Evolutionary conservation across 352 stramenopile species (phyloP).

Genomic region (Thalassiosira pacifica): DNA sequence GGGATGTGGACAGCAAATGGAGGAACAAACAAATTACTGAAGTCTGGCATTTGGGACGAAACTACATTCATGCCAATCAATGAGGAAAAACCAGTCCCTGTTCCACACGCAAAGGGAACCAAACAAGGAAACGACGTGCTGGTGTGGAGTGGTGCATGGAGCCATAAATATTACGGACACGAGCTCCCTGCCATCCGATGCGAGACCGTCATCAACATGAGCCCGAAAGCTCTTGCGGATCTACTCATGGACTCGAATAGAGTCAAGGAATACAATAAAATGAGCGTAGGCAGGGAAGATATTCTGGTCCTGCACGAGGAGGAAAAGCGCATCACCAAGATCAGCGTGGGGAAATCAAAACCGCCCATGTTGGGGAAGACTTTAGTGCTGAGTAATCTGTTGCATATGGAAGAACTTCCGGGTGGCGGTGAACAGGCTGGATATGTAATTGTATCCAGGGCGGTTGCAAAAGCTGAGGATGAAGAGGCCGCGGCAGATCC

Average conservation of each 20-base stretch:
- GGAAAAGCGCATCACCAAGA: slow-evolving; percentile 73
- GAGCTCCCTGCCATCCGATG: slow-evolving; percentile 79
- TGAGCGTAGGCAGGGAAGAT: slow-evolving; percentile 81
- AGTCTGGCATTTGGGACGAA: slow-evolving; percentile 50
- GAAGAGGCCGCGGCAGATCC: slow-evolving; percentile 32
- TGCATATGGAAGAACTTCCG: slow-evolving; percentile 76
- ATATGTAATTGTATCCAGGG: slow-evolving; percentile 78
- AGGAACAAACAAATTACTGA: slow-evolving; percentile 49
- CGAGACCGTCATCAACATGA: slow-evolving; percentile 73
- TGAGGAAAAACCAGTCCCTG: slow-evolving; percentile 3
- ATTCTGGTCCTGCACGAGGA: slow-evolving; percentile 70
- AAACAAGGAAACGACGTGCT: slow-evolving; percentile 72
- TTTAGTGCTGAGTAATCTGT: slow-evolving; percentile 70
- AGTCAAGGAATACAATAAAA: slow-evolving; percentile 87
- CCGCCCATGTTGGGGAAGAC: slow-evolving; percentile 77
- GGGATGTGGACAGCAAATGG: slow-evolving; percentile 63
- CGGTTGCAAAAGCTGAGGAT: slow-evolving; percentile 65
- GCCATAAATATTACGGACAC: slow-evolving; percentile 73
- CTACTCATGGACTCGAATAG: slow-evolving; percentile 80
- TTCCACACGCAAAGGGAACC: slow-evolving; percentile 44
- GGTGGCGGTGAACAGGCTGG: slow-evolving; percentile 54
- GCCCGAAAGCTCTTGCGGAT: slow-evolving; percentile 66
- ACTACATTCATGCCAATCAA: slow-evolving; percentile 42
- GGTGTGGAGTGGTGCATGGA: slow-evolving; percentile 75
- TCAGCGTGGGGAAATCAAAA: slow-evolving; percentile 71